Percentiles rank a stretch among this genome's conserved stretches.
phyloP scores from a whole-genome alignment of 2,329 filamentous ascomycete species.

The Daldinia sp. region DNA sequence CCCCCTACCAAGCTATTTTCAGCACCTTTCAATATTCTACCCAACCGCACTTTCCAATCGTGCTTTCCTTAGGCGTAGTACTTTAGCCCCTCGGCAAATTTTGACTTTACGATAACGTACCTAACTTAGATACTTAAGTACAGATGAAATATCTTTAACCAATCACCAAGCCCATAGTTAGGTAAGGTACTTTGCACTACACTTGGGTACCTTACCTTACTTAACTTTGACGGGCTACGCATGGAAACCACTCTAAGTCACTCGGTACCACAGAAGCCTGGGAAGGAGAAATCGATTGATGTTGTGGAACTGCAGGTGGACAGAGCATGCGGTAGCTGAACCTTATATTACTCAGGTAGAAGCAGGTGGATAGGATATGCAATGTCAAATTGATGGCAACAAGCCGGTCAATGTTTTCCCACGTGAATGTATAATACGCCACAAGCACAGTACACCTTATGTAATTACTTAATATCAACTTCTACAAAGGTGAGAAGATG shows the following conservation, averaged over 20 bases:
- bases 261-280: constrained; percentile 21
- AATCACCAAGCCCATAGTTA: constrained; percentile 18
- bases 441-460: not conserved
- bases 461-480: no score
- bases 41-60: not conserved
- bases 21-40: constrained; percentile 10
- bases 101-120: constrained; percentile 4
- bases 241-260: not conserved
- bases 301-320: constrained; percentile 24
- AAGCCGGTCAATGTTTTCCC: not conserved
- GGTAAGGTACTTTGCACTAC: constrained; percentile 6
- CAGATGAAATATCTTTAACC: constrained; percentile 18
- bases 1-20: constrained; percentile 7
- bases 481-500: not conserved
- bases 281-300: constrained; percentile 32
- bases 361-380: not conserved
- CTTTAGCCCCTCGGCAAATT: constrained; percentile 25
- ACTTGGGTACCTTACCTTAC: not conserved
- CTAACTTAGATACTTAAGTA: constrained; percentile 13
- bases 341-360: not conserved
- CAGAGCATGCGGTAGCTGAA: not conserved
- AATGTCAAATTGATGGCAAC: not conserved
- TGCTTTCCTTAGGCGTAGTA: constrained; percentile 15
- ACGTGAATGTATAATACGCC: not conserved
- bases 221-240: no score